Evolutionary conservation across 108 stramenopile genomes (phyloP).

Genomic region (Epipyxis sp.): DNA sequence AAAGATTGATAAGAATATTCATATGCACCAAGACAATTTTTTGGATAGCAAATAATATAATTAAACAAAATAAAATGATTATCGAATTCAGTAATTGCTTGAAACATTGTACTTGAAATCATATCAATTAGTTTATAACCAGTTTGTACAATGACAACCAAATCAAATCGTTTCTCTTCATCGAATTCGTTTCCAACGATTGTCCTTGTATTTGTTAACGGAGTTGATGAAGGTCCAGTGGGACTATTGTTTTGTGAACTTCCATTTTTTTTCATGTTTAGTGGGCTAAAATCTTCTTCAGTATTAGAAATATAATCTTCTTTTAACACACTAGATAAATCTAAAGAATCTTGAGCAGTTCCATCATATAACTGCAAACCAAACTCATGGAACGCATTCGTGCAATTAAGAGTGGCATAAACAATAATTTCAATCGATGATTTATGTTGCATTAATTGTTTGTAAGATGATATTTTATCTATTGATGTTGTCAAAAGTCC

Average conservation of each 20-base stretch:
- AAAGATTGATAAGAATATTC: background rate
- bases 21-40: too few species aligned
- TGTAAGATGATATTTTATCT: background rate
- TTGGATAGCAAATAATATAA: background rate
- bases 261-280: background rate
- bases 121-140: background rate
- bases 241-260: background rate
- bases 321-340: background rate
- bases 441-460: background rate
- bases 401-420: background rate
- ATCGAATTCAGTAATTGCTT: background rate
- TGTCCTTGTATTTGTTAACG: too few species aligned
- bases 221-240: background rate
- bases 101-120: background rate
- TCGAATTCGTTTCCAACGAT: background rate
- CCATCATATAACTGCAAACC: background rate
- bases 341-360: background rate
- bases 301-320: constrained; percentile 18
- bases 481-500: background rate
- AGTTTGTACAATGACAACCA: background rate
- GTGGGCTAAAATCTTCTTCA: background rate
- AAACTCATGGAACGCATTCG: constrained; percentile 19
- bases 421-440: background rate
- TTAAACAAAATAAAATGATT: background rate
- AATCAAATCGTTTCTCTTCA: background rate